phyloP scores from a whole-genome alignment of 192 early-diverging fungal genomes.

The Coemansia sp. region DNA sequence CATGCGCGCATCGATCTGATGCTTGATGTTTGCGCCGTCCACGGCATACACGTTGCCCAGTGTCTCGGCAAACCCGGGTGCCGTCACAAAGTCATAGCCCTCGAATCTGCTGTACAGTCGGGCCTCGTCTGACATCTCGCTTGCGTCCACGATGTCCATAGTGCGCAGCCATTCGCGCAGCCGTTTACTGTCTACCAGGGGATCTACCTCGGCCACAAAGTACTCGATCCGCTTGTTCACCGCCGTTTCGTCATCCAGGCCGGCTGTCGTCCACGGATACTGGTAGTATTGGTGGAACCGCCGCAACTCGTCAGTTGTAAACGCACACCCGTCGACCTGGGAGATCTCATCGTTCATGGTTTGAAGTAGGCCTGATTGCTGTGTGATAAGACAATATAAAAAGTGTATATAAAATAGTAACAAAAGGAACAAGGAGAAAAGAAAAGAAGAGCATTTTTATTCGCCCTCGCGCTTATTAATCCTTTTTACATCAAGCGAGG shows the following conservation, averaged over 20 bases:
- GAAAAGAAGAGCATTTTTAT: neutral
- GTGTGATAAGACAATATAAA: neutral
- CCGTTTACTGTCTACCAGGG: conserved; percentile 7
- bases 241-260: neutral
- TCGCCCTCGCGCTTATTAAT: too few species aligned
- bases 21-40: conserved; percentile 10
- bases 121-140: conserved; percentile 5
- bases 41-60: conserved; percentile 26
- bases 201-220: conserved; percentile 18
- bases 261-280: conserved; percentile 19
- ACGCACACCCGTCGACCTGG: conserved; percentile 43
- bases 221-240: conserved; percentile 31
- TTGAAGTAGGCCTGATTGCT: neutral
- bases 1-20: conserved; percentile 39
- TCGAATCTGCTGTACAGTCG: conserved; percentile 39
- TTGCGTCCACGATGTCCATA: conserved; percentile 27
- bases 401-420: neutral
- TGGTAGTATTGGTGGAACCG: conserved; percentile 47
- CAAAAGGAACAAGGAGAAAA: neutral
- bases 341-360: conserved; percentile 24
- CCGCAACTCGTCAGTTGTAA: conserved; percentile 48
- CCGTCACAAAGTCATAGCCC: conserved; percentile 34
- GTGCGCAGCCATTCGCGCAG: conserved; percentile 44
- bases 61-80: conserved; percentile 38
- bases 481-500: too few species aligned